Evolutionary conservation across 768 basidiomycete species (phyloP).

Genomic region (Leccinum obscurum): DNA sequence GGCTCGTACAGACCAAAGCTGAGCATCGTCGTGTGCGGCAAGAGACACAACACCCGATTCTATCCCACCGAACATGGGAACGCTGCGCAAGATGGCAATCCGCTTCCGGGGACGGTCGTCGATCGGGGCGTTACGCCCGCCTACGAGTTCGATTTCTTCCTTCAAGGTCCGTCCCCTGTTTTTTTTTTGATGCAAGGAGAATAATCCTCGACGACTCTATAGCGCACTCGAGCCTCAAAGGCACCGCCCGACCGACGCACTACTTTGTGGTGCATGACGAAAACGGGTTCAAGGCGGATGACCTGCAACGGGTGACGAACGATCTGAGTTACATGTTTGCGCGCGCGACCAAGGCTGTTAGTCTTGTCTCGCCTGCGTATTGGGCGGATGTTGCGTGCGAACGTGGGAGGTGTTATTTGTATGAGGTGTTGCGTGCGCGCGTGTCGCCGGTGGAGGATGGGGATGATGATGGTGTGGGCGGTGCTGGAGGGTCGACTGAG

Average conservation of each 20-base stretch:
- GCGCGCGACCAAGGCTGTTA: slow-evolving; percentile 52
- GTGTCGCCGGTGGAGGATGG: background rate
- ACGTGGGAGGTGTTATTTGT: slow-evolving; percentile 52
- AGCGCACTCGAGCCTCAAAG: slow-evolving; percentile 45
- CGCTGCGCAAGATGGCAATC: slow-evolving; percentile 48
- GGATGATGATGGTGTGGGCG: slow-evolving; percentile 7
- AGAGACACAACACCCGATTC: slow-evolving; percentile 57
- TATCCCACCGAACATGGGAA: slow-evolving; percentile 42
- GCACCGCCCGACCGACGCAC: slow-evolving; percentile 50
- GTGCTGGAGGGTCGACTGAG: slow-evolving; percentile 17
- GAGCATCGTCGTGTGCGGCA: slow-evolving; percentile 56
- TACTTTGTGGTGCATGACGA: slow-evolving; percentile 59
- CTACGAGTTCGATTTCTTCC: slow-evolving; percentile 57
- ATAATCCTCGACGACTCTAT: background rate
- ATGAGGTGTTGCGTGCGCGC: slow-evolving; percentile 41
- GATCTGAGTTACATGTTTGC: slow-evolving; percentile 56
- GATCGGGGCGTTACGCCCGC: slow-evolving; percentile 53
- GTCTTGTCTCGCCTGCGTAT: slow-evolving; percentile 37
- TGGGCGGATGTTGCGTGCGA: slow-evolving; percentile 53
- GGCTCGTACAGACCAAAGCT: slow-evolving; percentile 45
- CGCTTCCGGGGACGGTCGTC: slow-evolving; percentile 54
- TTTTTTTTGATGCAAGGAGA: background rate
- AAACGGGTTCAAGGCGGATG: slow-evolving; percentile 47
- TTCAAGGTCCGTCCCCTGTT: slow-evolving; percentile 39
- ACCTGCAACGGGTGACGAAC: slow-evolving; percentile 50